These are phyloP conservation scores for Euphorbia celastroides DNA, from an alignment of 441 rosid genomes.

Conservation along the genomic window DNA sequence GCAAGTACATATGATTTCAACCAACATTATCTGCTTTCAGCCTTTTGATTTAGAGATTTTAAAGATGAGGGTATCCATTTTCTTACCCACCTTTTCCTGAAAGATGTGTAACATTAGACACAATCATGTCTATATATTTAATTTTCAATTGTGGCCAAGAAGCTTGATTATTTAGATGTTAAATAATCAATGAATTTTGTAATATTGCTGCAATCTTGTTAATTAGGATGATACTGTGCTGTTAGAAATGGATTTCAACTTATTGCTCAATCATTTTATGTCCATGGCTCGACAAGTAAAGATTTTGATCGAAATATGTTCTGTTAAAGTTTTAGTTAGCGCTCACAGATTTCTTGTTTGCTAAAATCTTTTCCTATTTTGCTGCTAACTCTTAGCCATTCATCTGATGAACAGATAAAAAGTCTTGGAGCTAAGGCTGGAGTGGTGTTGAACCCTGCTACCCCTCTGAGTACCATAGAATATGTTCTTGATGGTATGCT, in stretches of 20 bases:
- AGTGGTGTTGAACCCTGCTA: conserved; percentile 90
- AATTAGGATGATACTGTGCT: not conserved
- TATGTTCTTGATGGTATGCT: conserved; percentile 80
- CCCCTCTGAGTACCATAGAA: conserved; percentile 79
- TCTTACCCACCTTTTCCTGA: too few species aligned
- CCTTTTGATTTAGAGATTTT: too few species aligned
- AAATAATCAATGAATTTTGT: not conserved
- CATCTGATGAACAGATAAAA: conserved; percentile 52
- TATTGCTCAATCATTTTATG: not conserved
- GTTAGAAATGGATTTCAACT: not conserved
- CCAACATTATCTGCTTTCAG: not conserved
- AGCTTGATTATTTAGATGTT: not conserved
- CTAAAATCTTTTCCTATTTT: conserved; percentile 13
- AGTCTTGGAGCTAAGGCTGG: conserved; percentile 96
- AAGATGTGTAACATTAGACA: too few species aligned
- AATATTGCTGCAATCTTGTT: not conserved
- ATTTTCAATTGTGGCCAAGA: not conserved
- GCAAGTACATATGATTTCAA: not conserved
- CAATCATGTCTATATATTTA: not conserved
- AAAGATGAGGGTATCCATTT: too few species aligned
- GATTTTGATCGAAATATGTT: conserved; percentile 6
- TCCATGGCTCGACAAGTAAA: not conserved
- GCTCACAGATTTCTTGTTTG: not conserved
- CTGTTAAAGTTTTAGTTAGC: conserved; percentile 9
- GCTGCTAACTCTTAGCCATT: conserved; percentile 15